Evolutionary conservation across 1,284 basidiomycete genomes (phyloP).

Genomic region (Trichosporon asahii): DNA sequence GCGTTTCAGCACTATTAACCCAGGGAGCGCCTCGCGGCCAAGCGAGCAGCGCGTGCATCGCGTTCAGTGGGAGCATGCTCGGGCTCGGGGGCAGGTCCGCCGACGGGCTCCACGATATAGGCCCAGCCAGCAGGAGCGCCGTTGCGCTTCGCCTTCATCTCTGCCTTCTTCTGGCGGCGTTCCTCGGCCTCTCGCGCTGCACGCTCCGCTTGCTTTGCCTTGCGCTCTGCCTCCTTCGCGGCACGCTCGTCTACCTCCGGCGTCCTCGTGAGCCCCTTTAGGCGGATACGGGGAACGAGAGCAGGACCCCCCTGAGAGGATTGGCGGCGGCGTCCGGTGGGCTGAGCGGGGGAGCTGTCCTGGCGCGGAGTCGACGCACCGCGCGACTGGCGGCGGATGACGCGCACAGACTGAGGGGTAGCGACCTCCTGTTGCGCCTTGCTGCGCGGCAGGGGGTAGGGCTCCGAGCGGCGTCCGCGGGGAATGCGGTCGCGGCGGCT

Average conservation of each 20-base stretch:
- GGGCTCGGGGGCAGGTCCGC: neutral
- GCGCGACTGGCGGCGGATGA: neutral
- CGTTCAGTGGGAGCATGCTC: constrained; percentile 11
- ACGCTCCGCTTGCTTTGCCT: neutral
- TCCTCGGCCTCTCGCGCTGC: neutral
- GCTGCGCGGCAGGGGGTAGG: neutral
- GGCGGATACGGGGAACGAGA: neutral
- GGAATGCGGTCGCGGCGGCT: constrained; percentile 1
- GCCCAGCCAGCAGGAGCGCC: constrained; percentile 45
- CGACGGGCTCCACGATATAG: constrained; percentile 23
- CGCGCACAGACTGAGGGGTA: neutral
- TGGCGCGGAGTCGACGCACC: neutral
- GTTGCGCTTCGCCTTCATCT: constrained; percentile 27
- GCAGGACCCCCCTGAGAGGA: neutral
- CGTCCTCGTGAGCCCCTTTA: neutral
- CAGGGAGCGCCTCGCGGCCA: constrained; percentile 13
- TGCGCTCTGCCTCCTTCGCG: neutral
- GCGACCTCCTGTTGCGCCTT: neutral
- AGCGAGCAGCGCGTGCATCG: constrained; percentile 9
- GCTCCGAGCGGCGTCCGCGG: neutral
- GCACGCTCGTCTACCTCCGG: neutral
- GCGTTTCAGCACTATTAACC: neutral
- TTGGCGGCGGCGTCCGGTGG: neutral
- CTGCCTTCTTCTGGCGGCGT: constrained; percentile 12
- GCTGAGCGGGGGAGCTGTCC: neutral